Evolutionary conservation across 805 yeast species (phyloP).

Genomic region (Schwanniomyces polymorphus): DNA sequence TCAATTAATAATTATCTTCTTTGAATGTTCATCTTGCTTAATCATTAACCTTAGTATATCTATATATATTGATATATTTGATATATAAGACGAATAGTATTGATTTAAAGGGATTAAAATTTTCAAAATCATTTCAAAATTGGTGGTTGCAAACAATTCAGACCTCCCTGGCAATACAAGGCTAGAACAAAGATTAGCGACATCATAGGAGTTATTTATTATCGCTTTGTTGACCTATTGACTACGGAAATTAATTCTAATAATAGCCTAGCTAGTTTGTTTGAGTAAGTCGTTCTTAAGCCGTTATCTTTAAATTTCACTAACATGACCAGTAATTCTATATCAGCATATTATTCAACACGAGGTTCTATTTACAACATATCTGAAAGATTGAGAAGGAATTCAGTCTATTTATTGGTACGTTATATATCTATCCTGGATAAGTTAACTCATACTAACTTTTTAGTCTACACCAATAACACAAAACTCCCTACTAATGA

Average conservation of each 20-base stretch:
- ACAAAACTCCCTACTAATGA: constrained; percentile 6
- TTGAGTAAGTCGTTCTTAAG: background rate
- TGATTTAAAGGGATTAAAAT: too few species aligned
- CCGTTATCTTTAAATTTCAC: background rate
- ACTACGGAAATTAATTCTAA: background rate
- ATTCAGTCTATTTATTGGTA: background rate
- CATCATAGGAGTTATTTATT: background rate
- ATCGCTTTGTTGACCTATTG: background rate
- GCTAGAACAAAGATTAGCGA: background rate
- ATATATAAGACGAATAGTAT: background rate
- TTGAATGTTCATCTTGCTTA: too few species aligned
- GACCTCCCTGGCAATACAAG: background rate
- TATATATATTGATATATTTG: too few species aligned
- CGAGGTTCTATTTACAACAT: background rate
- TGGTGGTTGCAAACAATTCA: background rate
- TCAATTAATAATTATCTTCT: too few species aligned
- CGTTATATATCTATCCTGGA: background rate
- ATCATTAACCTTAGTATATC: background rate
- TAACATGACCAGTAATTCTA: background rate
- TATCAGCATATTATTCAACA: background rate
- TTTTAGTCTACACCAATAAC: background rate
- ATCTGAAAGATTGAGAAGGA: background rate
- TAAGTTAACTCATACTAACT: background rate
- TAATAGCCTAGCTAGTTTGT: background rate
- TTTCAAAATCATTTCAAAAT: background rate